A percentile compares a stretch with the other conserved stretches of the same genome.
Conservation (phyloP, 2,329 filamentous ascomycete genomes). For the Aspergillus intermedius region DNA sequence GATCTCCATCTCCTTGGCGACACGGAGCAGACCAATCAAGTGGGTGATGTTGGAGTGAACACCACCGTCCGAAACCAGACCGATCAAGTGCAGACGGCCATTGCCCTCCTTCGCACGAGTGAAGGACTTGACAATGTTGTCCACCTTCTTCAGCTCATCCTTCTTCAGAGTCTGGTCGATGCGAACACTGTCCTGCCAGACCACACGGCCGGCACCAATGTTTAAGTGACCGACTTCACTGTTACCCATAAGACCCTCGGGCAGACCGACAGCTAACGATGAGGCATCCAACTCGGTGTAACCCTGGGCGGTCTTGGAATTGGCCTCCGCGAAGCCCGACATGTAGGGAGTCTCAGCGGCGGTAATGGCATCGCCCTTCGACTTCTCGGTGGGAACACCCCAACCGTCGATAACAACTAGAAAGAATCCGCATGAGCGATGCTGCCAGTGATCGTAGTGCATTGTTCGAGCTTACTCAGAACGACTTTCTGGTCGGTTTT, state of each 20-base stretch:
- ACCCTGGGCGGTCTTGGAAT: slow-evolving; percentile 69
- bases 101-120: slow-evolving; percentile 77
- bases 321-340: slow-evolving; percentile 67
- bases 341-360: slow-evolving; percentile 89
- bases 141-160: slow-evolving; percentile 66
- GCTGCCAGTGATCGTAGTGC: neutral
- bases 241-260: slow-evolving; percentile 97
- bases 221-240: slow-evolving; percentile 98
- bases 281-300: slow-evolving; percentile 93
- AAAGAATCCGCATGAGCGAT: slow-evolving; percentile 14
- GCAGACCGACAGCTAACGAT: slow-evolving; percentile 88
- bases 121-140: slow-evolving; percentile 72
- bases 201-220: slow-evolving; percentile 93
- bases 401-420: slow-evolving; percentile 98
- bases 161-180: slow-evolving; percentile 93
- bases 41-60: slow-evolving; percentile 96
- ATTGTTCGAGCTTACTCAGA: slow-evolving; percentile 48
- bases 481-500: slow-evolving; percentile 64
- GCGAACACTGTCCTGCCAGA: slow-evolving; percentile 97
- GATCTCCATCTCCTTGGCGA: slow-evolving; percentile 80
- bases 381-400: slow-evolving; percentile 79
- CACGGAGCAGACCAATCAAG: slow-evolving; percentile 76
- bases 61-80: slow-evolving; percentile 90
- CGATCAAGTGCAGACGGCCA: slow-evolving; percentile 84
- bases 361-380: slow-evolving; percentile 90